Evolutionary conservation across 352 stramenopile genomes (phyloP).

Genomic region (Lagenidium sp.): DNA sequence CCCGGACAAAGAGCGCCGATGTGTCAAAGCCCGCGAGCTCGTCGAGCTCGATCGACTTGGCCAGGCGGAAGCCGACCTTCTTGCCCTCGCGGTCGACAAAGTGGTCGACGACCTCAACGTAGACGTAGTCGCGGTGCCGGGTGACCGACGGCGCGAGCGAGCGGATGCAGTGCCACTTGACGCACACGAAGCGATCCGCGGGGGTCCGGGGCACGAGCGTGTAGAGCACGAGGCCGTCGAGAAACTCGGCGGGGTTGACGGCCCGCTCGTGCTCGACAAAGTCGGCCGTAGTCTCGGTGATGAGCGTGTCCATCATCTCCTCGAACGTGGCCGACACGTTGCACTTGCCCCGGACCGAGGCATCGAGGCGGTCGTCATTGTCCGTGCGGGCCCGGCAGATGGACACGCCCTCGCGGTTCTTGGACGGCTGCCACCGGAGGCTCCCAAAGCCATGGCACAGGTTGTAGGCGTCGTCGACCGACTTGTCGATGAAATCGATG

Average conservation of each 20-base stretch:
- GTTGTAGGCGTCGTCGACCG: constrained; percentile 75
- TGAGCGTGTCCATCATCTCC: constrained; percentile 73
- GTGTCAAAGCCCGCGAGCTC: constrained; percentile 30
- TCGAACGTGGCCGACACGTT: constrained; percentile 63
- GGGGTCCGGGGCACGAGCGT: constrained; percentile 56
- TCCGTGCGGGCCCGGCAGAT: constrained; percentile 57
- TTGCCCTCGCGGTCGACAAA: constrained; percentile 55
- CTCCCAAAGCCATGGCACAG: constrained; percentile 68
- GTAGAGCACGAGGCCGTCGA: constrained; percentile 69
- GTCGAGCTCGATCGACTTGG: constrained; percentile 69
- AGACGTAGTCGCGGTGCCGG: constrained; percentile 76
- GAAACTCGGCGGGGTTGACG: constrained; percentile 66
- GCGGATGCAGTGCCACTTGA: constrained; percentile 78
- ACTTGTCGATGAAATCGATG: constrained; percentile 67
- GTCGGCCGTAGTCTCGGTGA: constrained; percentile 55
- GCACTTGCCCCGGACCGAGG: constrained; percentile 61
- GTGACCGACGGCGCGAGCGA: constrained; percentile 62
- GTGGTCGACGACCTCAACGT: constrained; percentile 76
- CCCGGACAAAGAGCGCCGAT: constrained; percentile 51
- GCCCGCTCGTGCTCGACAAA: constrained; percentile 54
- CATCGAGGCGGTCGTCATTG: constrained; percentile 55
- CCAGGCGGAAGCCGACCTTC: constrained; percentile 57
- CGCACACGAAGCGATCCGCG: constrained; percentile 59
- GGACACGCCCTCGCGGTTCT: constrained; percentile 52
- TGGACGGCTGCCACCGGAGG: constrained; percentile 60